Evolutionary conservation across 1,284 basidiomycete genomes (phyloP), one percentile per base, ranked within the genome.

Genomic region (Melampsora americana): DNA sequence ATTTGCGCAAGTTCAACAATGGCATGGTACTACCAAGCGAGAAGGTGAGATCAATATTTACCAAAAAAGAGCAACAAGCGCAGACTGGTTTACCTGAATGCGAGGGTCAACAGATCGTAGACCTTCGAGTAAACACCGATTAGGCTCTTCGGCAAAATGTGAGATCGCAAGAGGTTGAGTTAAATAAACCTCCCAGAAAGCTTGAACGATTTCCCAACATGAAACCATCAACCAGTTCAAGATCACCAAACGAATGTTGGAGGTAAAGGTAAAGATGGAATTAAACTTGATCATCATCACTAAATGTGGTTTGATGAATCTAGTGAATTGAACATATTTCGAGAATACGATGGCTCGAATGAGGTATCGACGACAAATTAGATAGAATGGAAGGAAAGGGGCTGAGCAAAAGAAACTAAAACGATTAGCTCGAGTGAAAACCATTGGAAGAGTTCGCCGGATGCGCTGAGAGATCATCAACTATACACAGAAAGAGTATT

Each of bases 101-200:
- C 83, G 83, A 12, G 79, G 71, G 35, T 83, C 81, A 6, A 66
- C 56, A 1, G 81, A 81, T 18, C 79, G 79, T 35, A 88, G 84
- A 4, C 89, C 90, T 1, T 89, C 88, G 5, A 90, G 83, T 2
- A 90, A 83, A 82, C 44, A 83, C 80, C 53, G 44, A 26, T 73
- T 73, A 2, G 71, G 71, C 35, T 66, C 61, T 16, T 61, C 44
- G 23, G 28, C 32, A 73, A 66, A 73, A 20, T 66, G 71, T 66
- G 71, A 73, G 6, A 73, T 39, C 28, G 60, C 71, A 32, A 73
- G 64, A 14, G 71, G 71, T 9, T 73, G 71, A 23, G 71, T 66
- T 28, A 48, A 59, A 46, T 73, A 73, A 46, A 73, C 71, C 20
- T 73, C 71, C 71, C 71, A 73, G 16, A 73, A 66, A 20, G 64